phyloP scores from a whole-genome alignment of 164 flowering plant species.

The Aristolochia californica region DNA sequence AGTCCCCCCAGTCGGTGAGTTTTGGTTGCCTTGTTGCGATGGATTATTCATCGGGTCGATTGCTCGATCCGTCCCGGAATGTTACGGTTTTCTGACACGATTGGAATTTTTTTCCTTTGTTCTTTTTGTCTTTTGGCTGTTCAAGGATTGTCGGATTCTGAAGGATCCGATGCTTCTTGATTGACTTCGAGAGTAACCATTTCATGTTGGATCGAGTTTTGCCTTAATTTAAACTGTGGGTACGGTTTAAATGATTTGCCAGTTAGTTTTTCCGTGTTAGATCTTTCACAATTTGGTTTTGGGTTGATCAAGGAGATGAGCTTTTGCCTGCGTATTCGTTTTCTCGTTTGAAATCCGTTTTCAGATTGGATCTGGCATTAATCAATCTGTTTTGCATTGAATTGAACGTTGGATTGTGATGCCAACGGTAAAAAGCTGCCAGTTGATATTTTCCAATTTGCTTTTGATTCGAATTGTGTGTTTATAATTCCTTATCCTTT shows the following conservation, averaged over 20 bases:
- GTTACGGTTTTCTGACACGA: too few relatives aligned
- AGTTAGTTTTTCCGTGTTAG: not conserved
- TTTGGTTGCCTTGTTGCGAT: not conserved
- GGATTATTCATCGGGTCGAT: too few relatives aligned
- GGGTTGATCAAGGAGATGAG: not conserved
- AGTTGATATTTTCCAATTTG: not conserved
- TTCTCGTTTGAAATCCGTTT: not conserved
- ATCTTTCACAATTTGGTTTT: not conserved
- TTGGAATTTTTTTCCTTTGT: too few relatives aligned
- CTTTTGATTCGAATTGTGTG: not conserved
- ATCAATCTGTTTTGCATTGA: not conserved
- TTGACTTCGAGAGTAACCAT: conserved; percentile 31
- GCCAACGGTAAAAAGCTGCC: not conserved
- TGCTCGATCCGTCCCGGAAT: too few relatives aligned
- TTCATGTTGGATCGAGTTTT: conserved; percentile 7
- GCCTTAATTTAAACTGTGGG: not conserved
- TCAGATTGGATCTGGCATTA: not conserved
- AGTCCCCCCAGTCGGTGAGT: conserved; percentile 15
- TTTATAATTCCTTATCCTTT: not conserved
- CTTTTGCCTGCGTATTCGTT: not conserved
- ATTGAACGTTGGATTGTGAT: not conserved
- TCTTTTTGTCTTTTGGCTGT: conserved; percentile 6
- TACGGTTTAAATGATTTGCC: not conserved
- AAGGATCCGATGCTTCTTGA: conserved; percentile 31
- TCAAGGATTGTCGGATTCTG: conserved; percentile 18